phyloP scores from a whole-genome alignment of 2,329 filamentous ascomycete genomes.

The Venturia carpophila region DNA sequence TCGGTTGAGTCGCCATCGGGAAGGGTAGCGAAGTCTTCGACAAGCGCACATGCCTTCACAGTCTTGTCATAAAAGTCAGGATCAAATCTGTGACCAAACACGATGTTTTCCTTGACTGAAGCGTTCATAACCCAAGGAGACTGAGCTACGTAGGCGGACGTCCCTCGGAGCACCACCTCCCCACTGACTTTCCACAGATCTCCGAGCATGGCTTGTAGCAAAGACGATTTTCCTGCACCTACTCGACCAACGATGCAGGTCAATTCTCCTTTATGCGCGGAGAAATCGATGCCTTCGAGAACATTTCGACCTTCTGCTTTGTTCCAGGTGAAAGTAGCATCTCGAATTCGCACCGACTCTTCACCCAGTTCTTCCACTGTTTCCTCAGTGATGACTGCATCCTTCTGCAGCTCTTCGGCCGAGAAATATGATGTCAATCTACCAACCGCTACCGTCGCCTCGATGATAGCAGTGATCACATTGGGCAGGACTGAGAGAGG shows the following conservation, averaged over 20 bases:
- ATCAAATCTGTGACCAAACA: conserved; percentile 93
- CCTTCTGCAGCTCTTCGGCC: conserved; percentile 80
- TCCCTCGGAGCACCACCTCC: conserved; percentile 72
- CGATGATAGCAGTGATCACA: conserved; percentile 95
- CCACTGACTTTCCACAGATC: conserved; percentile 87
- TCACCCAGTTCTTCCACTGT: conserved; percentile 71
- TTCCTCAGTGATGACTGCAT: conserved; percentile 66
- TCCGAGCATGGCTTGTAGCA: conserved; percentile 80
- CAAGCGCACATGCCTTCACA: conserved; percentile 79
- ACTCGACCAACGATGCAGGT: conserved; percentile 90
- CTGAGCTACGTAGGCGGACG: conserved; percentile 85
- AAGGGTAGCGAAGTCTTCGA: conserved; percentile 84
- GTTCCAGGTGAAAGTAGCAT: conserved; percentile 93
- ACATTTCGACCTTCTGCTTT: conserved; percentile 61
- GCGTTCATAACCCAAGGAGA: conserved; percentile 97
- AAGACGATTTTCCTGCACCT: conserved; percentile 89
- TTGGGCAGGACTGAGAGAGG: conserved; percentile 90
- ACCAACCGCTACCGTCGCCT: conserved; percentile 84
- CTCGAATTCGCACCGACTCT: conserved; percentile 72
- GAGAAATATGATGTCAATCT: conserved; percentile 77
- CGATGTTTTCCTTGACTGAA: conserved; percentile 91
- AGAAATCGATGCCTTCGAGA: conserved; percentile 78
- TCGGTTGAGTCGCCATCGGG: conserved; percentile 95
- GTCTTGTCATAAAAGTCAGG: conserved; percentile 90
- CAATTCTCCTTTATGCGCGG: conserved; percentile 84